Evolutionary conservation across 805 yeast genomes (phyloP).

Genomic region (Wickerhamomyces alni): DNA sequence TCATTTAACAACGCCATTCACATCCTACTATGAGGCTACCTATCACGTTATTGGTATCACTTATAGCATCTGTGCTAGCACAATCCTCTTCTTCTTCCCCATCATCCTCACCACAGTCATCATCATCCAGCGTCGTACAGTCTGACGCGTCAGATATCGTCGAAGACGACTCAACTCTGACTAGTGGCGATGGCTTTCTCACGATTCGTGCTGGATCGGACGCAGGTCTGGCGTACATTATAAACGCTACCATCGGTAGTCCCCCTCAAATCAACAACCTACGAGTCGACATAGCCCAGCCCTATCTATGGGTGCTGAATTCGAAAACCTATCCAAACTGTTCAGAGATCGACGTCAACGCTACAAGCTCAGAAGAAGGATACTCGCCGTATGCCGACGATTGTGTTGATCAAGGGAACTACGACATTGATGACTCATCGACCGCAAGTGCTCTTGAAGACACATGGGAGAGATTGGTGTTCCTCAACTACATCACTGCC

Average conservation of each 20-base stretch:
- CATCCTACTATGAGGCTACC: not conserved
- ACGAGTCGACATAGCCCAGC: conserved; percentile 32
- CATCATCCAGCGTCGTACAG: too few species aligned
- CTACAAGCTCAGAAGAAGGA: not conserved
- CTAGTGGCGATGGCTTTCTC: not conserved
- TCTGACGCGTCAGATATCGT: too few species aligned
- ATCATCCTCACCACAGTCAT: too few species aligned
- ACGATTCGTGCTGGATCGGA: too few species aligned
- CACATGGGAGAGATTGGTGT: not conserved
- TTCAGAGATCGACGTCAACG: not conserved
- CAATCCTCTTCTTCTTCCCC: too few species aligned
- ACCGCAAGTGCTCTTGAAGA: not conserved
- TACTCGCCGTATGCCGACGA: too few species aligned
- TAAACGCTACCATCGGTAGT: conserved; percentile 27
- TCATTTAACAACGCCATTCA: too few species aligned
- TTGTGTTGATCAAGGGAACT: conserved; percentile 15
- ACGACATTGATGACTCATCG: conserved; percentile 4
- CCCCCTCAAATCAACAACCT: conserved; percentile 25
- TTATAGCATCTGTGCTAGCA: too few species aligned
- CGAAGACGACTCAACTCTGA: too few species aligned
- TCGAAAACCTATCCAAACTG: conserved; percentile 8
- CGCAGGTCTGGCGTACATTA: conserved; percentile 20
- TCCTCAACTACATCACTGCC: conserved; percentile 11
- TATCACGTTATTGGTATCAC: too few species aligned
- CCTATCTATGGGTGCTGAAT: conserved; percentile 30